These are phyloP conservation scores for Irpex sp. DNA, from an alignment of 1,284 basidiomycete species.

Conservation along the genomic window DNA sequence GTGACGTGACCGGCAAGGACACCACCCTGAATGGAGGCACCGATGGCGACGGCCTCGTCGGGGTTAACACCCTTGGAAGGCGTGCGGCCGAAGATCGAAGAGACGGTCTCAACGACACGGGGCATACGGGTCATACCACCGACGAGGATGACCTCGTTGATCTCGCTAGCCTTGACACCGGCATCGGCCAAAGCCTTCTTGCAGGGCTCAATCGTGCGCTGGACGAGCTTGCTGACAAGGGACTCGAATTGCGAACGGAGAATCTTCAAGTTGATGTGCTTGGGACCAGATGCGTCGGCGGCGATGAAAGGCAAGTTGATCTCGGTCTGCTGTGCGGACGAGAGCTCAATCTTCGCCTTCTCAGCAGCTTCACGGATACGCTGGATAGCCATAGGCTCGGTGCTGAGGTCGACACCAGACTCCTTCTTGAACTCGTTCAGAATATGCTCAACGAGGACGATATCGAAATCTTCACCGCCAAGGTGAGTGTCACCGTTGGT, in stretches of 20 bases:
- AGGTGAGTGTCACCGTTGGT: constrained; percentile 99
- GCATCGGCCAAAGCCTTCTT: constrained; percentile 94
- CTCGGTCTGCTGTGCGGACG: constrained; percentile 91
- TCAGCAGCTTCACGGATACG: constrained; percentile 98
- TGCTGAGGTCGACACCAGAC: constrained; percentile 75
- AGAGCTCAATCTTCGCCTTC: constrained; percentile 99
- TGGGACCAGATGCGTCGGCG: constrained; percentile 89
- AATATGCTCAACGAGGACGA: constrained; percentile 85
- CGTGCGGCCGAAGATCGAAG: constrained; percentile 89
- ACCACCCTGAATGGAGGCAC: constrained; percentile 97
- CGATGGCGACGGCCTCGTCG: constrained; percentile 94
- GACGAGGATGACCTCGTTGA: constrained; percentile 96
- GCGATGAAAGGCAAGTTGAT: constrained; percentile 98
- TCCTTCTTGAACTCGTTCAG: constrained; percentile 95
- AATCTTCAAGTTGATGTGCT: constrained; percentile 94
- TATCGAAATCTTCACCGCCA: constrained; percentile 98
- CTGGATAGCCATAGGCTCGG: constrained; percentile 97
- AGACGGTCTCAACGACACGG: constrained; percentile 91
- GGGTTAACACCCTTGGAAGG: constrained; percentile 98
- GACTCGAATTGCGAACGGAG: constrained; percentile 88
- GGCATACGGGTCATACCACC: constrained; percentile 99
- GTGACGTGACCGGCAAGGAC: constrained; percentile 96
- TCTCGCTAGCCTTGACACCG: constrained; percentile 87
- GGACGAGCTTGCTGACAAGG: constrained; percentile 80
- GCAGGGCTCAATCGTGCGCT: constrained; percentile 94